Evolutionary conservation across 768 basidiomycete species (phyloP).

Genomic region (Amanita rubescens): DNA sequence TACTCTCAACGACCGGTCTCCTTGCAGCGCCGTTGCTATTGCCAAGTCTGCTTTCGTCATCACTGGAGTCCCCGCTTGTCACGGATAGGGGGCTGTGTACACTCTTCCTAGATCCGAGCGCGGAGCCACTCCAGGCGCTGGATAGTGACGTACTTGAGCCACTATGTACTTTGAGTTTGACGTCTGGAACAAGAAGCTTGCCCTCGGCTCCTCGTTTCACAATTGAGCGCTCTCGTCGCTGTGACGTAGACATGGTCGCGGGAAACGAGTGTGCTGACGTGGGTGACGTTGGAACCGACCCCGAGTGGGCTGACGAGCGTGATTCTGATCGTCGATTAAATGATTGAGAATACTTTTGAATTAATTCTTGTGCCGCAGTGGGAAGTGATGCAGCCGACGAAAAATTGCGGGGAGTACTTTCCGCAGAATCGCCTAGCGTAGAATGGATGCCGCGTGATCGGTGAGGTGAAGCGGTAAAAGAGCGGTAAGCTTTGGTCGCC

Average conservation of each 20-base stretch:
- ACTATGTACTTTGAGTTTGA: slow-evolving; percentile 32
- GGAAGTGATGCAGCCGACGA: slow-evolving; percentile 13
- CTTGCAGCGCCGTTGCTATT: slow-evolving; percentile 18
- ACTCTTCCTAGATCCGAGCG: slow-evolving; percentile 17
- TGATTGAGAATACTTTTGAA: slow-evolving; percentile 47
- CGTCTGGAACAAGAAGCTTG: slow-evolving; percentile 46
- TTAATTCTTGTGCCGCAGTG: slow-evolving; percentile 37
- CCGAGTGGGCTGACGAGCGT: slow-evolving; percentile 31
- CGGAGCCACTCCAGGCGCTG: slow-evolving; percentile 23
- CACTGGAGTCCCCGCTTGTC: slow-evolving; percentile 18
- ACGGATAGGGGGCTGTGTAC: slow-evolving; percentile 28
- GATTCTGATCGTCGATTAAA: slow-evolving; percentile 51
- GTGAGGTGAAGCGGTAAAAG: slow-evolving; percentile 46
- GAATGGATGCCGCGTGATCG: slow-evolving; percentile 42
- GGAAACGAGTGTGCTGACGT: slow-evolving; percentile 30
- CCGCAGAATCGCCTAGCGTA: slow-evolving; percentile 28
- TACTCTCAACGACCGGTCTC: slow-evolving; percentile 48
- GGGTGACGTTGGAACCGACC: slow-evolving; percentile 27
- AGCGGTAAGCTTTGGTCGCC: slow-evolving; percentile 29
- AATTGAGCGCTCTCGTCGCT: slow-evolving; percentile 43
- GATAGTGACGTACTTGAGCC: slow-evolving; percentile 31
- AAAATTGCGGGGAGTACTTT: slow-evolving; percentile 10
- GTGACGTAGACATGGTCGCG: slow-evolving; percentile 23
- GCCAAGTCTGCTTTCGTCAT: slow-evolving; percentile 22
- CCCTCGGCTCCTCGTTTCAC: slow-evolving; percentile 58